A percentile compares a stretch with the other conserved stretches of the same genome.
Evolutionary conservation across 805 yeast species (phyloP).

Genomic region (Clavispora santaluciae): DNA sequence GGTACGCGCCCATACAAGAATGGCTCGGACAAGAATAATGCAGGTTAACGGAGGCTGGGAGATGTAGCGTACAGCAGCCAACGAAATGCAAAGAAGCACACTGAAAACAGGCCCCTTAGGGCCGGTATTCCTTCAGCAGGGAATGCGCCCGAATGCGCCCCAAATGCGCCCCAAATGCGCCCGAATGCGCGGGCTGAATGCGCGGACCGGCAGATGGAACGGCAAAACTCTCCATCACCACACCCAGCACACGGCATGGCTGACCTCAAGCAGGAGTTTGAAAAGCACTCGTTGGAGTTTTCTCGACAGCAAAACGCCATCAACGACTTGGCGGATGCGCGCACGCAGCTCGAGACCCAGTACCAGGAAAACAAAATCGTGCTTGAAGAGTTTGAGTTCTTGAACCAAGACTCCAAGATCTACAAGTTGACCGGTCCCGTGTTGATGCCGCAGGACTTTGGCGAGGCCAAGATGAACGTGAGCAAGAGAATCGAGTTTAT

Average conservation of each 20-base stretch:
- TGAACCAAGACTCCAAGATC: slow-evolving; percentile 68
- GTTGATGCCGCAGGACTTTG: slow-evolving; percentile 78
- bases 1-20: too few relatives aligned
- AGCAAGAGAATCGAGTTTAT: slow-evolving; percentile 88
- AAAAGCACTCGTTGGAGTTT: slow-evolving; percentile 41
- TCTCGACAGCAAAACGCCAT: slow-evolving; percentile 42
- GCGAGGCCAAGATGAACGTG: slow-evolving; percentile 81
- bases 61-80: neutral
- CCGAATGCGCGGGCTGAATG: too few relatives aligned
- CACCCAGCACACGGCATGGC: slow-evolving; percentile 17
- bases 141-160: too few relatives aligned
- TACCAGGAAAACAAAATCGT: slow-evolving; percentile 91
- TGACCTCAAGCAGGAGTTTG: slow-evolving; percentile 33
- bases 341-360: slow-evolving; percentile 91
- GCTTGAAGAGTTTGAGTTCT: slow-evolving; percentile 63
- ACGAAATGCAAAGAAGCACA: too few relatives aligned
- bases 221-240: too few relatives aligned
- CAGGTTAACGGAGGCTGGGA: neutral
- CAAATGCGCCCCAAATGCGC: too few relatives aligned
- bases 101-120: too few relatives aligned
- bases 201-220: neutral
- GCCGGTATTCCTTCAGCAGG: too few relatives aligned
- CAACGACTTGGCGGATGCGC: slow-evolving; percentile 55
- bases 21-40: neutral
- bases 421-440: slow-evolving; percentile 92